These are phyloP conservation scores for Ascochyta rabiei DNA, from an alignment of 2,329 filamentous ascomycete genomes.

Conservation along the genomic window DNA sequence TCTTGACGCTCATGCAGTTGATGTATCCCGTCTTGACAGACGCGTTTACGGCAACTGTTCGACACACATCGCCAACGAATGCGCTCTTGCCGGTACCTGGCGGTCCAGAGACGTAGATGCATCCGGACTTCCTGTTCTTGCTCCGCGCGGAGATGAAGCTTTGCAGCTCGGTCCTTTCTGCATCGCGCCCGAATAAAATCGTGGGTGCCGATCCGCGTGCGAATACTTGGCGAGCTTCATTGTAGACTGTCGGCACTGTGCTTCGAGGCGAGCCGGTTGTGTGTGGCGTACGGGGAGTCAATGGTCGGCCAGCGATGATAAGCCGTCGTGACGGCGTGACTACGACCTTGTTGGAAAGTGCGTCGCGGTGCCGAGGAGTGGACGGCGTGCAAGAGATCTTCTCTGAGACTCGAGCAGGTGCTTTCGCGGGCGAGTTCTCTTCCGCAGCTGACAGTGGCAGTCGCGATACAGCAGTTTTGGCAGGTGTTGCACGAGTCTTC, in stretches of 20 bases:
- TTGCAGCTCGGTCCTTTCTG: conserved; percentile 68
- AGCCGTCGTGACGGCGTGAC: conserved; percentile 85
- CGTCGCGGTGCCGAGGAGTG: conserved; percentile 81
- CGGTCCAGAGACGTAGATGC: conserved; percentile 92
- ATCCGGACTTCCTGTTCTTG: conserved; percentile 69
- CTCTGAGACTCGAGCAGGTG: conserved; percentile 57
- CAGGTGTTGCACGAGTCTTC: conserved; percentile 47
- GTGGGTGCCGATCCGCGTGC: conserved; percentile 77
- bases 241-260: conserved; percentile 77
- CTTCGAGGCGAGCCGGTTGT: conserved; percentile 72
- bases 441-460: conserved; percentile 54
- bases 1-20: conserved; percentile 98
- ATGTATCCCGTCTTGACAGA: conserved; percentile 75
- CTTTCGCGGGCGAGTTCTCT: conserved; percentile 55
- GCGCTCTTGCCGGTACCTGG: conserved; percentile 97
- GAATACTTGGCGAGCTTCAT: conserved; percentile 85
- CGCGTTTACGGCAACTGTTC: conserved; percentile 59
- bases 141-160: conserved; percentile 71
- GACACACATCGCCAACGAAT: conserved; percentile 80
- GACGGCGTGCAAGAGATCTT: conserved; percentile 61
- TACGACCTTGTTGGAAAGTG: conserved; percentile 69
- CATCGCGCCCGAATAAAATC: conserved; percentile 77
- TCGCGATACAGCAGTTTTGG: conserved; percentile 54
- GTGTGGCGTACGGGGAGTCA: conserved; percentile 79
- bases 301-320: conserved; percentile 74